Evolutionary conservation across 768 basidiomycete species (phyloP).

Genomic region (Rubroboletus pulcherrimus): DNA sequence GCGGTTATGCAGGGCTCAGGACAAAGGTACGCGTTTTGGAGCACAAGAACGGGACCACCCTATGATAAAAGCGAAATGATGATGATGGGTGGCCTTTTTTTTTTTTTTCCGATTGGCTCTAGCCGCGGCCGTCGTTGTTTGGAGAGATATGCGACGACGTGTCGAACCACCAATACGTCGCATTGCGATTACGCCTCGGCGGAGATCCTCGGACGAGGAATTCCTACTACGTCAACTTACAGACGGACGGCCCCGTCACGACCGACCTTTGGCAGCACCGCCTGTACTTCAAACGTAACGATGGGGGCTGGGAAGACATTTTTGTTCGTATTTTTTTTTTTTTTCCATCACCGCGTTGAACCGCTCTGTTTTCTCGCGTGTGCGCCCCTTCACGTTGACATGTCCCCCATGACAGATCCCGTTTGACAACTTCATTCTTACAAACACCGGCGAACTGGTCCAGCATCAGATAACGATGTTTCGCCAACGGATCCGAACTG

Average conservation of each 20-base stretch:
- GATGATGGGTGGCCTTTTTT: neutral
- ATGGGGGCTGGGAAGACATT: constrained; percentile 77
- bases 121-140: constrained; percentile 81
- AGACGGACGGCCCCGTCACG: constrained; percentile 77
- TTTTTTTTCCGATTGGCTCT: neutral
- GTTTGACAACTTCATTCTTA: constrained; percentile 68
- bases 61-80: neutral
- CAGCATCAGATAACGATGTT: constrained; percentile 73
- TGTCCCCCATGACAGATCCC: constrained; percentile 57
- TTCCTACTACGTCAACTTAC: constrained; percentile 92
- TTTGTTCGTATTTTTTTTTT: constrained; percentile 48
- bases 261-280: constrained; percentile 95
- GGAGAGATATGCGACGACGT: constrained; percentile 85
- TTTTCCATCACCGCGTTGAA: too few relatives aligned
- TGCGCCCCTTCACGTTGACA: neutral
- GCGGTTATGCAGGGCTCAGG: constrained; percentile 89
- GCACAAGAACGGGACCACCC: neutral
- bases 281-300: constrained; percentile 67
- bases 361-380: neutral
- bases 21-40: constrained; percentile 56
- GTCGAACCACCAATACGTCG: constrained; percentile 75
- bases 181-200: constrained; percentile 70
- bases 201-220: constrained; percentile 74
- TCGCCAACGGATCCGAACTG: constrained; percentile 66
- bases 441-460: constrained; percentile 68